Percentiles rank a stretch among this genome's conserved stretches.
These are phyloP conservation scores for Boletus pseudopeckii DNA, from an alignment of 768 basidiomycete species.

Conservation along the genomic window DNA sequence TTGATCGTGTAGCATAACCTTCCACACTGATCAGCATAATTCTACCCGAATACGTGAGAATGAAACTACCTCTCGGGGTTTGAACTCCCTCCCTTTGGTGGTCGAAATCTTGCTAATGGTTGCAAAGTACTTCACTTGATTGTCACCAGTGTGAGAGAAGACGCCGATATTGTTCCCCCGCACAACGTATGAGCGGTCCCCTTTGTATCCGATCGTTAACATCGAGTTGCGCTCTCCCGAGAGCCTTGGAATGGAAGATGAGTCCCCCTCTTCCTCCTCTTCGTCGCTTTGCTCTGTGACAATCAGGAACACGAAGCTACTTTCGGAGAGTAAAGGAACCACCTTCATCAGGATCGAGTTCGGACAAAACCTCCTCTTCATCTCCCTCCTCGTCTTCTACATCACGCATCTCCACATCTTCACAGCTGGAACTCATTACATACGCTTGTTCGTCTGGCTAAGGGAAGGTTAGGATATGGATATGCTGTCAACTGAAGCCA, in stretches of 20 bases:
- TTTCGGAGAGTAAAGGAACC: constrained; percentile 9
- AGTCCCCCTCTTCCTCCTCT: constrained; percentile 36
- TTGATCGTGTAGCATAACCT: constrained; percentile 98
- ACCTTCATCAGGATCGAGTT: constrained; percentile 66
- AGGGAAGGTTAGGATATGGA: background rate
- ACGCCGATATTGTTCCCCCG: constrained; percentile 91
- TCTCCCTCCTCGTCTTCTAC: constrained; percentile 71
- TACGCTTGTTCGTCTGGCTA: constrained; percentile 87
- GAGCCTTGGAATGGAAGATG: constrained; percentile 35
- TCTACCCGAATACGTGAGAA: background rate
- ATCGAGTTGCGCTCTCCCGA: constrained; percentile 79
- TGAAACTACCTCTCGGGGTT: constrained; percentile 71
- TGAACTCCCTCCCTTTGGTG: constrained; percentile 78
- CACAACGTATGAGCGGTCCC: constrained; percentile 90
- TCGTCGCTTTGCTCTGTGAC: constrained; percentile 46
- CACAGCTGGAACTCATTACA: constrained; percentile 65
- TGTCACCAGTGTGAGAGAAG: constrained; percentile 69
- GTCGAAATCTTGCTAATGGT: constrained; percentile 83
- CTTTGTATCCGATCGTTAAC: constrained; percentile 91
- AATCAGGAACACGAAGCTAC: constrained; percentile 12
- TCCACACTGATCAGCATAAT: constrained; percentile 9
- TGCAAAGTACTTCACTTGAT: constrained; percentile 78
- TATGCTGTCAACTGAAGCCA: background rate
- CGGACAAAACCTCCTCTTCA: constrained; percentile 71
- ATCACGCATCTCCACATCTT: constrained; percentile 89